Evolutionary conservation across 1,139 yeast genomes (phyloP), one percentile per base, ranked within the genome.

Genomic region (Nakaseomyces delphensis): DNA sequence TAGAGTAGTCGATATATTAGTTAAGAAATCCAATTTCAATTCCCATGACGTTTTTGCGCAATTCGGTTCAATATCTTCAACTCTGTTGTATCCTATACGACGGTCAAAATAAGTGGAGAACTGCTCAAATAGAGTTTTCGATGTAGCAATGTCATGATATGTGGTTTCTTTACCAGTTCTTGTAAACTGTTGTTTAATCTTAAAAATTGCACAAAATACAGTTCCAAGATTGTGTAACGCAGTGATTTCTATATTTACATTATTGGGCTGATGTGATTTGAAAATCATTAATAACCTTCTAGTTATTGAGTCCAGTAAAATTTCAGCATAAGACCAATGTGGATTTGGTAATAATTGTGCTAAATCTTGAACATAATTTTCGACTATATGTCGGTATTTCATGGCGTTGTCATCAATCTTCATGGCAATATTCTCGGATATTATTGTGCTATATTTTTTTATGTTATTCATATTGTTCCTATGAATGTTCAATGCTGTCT

Each of bases 301-400:
- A 45, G 71, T 62, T 3, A 79, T 47, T 0, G 76, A 63, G 3
- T 60, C 57, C 4, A 79, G 57, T 15, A 80, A 48, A 0, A 67
- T 49, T 44, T 76, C 83, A 0, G 79, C 67, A 0, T 75, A 74
- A 0, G 84, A 69, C 76, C 81, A 83, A 44, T 77, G 80, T 0
- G 86, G 83, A 13, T 59, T 60, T 3, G 65, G 57, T 2, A 81
- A 53, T 43, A 81, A 61, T 0, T 54, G 50, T 5, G 76, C 47
- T 25, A 83, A 61, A 52, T 84, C 94, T 33, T 73, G 74, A 2
- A 79, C 52, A 24, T 80, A 65, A 10, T 69, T 52, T 31, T 79
- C 83, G 33, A 82, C 55, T 0, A 69, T 53, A 23, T 60, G 64
- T 36, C 70, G 73, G 20, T 59, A 60, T n/a, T 64, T 61, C 1